Conservation (phyloP, 805 yeast genomes). For the Candida awuae region DNA sequence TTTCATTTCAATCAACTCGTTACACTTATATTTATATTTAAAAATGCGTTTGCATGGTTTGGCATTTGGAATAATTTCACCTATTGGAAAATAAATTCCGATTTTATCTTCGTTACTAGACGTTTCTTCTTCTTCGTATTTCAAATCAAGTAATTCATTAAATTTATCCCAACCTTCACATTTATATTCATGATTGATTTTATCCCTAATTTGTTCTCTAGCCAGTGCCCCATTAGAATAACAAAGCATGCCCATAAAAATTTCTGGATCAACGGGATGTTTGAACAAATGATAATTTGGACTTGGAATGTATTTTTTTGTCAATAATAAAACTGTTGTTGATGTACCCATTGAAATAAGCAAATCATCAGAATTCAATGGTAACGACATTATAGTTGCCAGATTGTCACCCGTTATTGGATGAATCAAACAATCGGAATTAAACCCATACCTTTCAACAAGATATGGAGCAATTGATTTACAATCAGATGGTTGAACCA, state of each 20-base stretch:
- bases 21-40: constrained; percentile 27
- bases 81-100: constrained; percentile 79
- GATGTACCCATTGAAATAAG: constrained; percentile 83
- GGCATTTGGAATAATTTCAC: constrained; percentile 87
- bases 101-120: constrained; percentile 32
- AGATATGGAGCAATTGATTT: constrained; percentile 57
- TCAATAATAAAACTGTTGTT: constrained; percentile 79
- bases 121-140: constrained; percentile 16
- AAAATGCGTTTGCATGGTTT: constrained; percentile 54
- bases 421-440: constrained; percentile 47
- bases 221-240: constrained; percentile 89
- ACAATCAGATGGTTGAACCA: constrained; percentile 39
- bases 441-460: constrained; percentile 55
- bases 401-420: constrained; percentile 89
- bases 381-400: constrained; percentile 79
- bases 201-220: constrained; percentile 66
- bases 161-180: constrained; percentile 52
- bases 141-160: constrained; percentile 42
- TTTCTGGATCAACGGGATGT: constrained; percentile 71
- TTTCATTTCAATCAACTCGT: constrained; percentile 23
- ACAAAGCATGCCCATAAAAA: constrained; percentile 93
- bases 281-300: constrained; percentile 77
- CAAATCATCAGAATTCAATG: constrained; percentile 67
- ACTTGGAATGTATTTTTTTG: constrained; percentile 70
- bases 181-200: constrained; percentile 40